These are phyloP conservation scores for Eucalyptus albens DNA, from an alignment of 345 rosid species.

Conservation along the genomic window DNA sequence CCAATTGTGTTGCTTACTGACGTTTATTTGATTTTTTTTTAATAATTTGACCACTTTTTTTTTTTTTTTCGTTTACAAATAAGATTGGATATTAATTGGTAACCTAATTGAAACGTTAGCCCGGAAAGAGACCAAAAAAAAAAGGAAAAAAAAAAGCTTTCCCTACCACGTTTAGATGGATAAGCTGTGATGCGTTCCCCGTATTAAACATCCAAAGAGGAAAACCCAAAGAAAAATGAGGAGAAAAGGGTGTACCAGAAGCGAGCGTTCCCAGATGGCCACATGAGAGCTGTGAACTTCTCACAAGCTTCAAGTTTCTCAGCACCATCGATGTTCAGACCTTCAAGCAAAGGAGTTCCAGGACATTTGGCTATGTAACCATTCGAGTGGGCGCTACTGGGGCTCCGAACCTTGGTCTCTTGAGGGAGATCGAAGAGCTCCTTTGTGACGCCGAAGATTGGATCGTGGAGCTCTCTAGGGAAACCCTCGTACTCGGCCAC, in stretches of 20 bases:
- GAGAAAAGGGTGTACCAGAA: conserved; percentile 9
- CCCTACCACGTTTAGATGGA: background rate
- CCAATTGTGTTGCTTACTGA: background rate
- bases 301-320: conserved; percentile 3
- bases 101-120: background rate
- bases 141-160: no score
- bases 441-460: background rate
- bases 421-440: conserved; percentile 11
- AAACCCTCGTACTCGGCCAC: background rate
- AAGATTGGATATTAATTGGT: background rate
- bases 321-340: conserved; percentile 22
- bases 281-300: conserved; percentile 19
- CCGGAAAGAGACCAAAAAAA: background rate
- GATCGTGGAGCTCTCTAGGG: background rate
- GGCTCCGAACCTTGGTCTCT: conserved; percentile 18
- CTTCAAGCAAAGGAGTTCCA: conserved; percentile 19
- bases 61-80: no score
- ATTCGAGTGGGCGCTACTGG: conserved; percentile 6
- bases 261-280: conserved; percentile 31
- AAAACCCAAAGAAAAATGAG: background rate
- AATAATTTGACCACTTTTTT: background rate
- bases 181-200: background rate
- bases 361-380: conserved; percentile 26
- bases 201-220: background rate
- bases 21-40: no score